These are phyloP conservation scores for Saturnispora dispora DNA, from an alignment of 805 yeast species.

Conservation along the genomic window DNA sequence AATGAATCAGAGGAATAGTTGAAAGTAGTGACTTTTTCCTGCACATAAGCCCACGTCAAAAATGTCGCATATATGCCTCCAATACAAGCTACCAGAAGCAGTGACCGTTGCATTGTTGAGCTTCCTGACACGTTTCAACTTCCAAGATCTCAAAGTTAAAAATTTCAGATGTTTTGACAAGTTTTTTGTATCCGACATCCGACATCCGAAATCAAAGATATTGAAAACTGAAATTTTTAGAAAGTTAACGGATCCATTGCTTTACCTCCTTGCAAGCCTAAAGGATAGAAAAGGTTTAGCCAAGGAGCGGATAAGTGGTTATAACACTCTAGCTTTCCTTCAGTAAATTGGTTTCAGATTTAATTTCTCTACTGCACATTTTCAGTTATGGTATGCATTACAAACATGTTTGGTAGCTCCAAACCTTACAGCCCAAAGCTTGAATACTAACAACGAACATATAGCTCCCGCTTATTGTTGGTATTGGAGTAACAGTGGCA, in stretches of 20 bases:
- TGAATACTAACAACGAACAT: constrained; percentile 11
- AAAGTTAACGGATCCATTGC: not conserved
- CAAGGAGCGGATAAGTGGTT: not conserved
- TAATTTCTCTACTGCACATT: not conserved
- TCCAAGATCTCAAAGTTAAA: not conserved
- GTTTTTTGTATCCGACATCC: not conserved
- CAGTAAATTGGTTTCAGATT: not conserved
- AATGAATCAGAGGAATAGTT: constrained; percentile 44
- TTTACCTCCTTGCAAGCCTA: not conserved
- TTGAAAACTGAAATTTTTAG: not conserved
- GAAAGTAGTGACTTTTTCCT: constrained; percentile 75
- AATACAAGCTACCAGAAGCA: constrained; percentile 27
- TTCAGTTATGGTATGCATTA: not conserved
- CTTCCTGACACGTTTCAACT: not conserved
- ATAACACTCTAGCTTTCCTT: not conserved
- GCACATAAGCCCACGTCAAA: constrained; percentile 84
- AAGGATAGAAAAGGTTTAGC: not conserved
- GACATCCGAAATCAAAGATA: not conserved
- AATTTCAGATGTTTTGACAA: not conserved
- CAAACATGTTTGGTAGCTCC: not conserved
- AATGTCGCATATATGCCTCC: constrained; percentile 80
- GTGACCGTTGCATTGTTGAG: constrained; percentile 1
- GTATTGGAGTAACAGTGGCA: constrained; percentile 43
- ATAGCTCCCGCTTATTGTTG: constrained; percentile 43
- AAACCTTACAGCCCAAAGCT: not conserved